Base-by-base conservation (phyloP, 352 stramenopile genomes). In the Globisporangium polare region DNA sequence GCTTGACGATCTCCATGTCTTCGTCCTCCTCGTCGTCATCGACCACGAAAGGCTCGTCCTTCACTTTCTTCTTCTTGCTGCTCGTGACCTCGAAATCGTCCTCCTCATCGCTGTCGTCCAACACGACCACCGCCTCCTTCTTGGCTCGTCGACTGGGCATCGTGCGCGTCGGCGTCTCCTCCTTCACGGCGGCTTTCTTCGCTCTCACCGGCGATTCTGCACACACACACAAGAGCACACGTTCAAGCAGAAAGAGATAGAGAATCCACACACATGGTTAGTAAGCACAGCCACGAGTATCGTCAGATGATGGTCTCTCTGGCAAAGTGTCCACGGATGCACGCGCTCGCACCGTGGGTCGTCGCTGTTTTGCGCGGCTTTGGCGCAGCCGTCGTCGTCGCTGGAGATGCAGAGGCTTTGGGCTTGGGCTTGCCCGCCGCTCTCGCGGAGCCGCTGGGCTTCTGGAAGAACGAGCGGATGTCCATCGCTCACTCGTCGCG, bases 381-480 rank as follows among this genome's bases (percentile, higher is more conserved):
- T 10, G 39, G 54, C 45, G 29, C 35, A 27, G 37, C 24, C 15
- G 39, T 50, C 47, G 39, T 33, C 27, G 39, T 10, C 27, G 26
- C 33, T 17, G 35, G 18, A 9, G 37, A 35, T 29, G 29, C 33
- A 0, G 46, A 0, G n/a, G 58, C 37, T 4, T 46, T 51, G 2
- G 46, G 0, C 27, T 64, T 58, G 26, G 27, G 2, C 43, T 62
- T 62, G n/a, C 49, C 42, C 6, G 60, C 12, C 15, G 53, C 42
- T 13, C 41, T 53, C 18, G 41, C 45, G 10, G 61, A 51, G 12
- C 68, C 61, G 7, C 69, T 58, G 53, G 86, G 82, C 55, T 88
- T 76, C 58, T 77, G 57, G 68, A 95, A 95, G 61, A 95, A 95
- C 60, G 80, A 83, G 54, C 86, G 84, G 63, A 95, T 95, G 71